Percentiles rank a stretch among this genome's conserved stretches.
Evolutionary conservation across 2,329 filamentous ascomycete genomes (phyloP).

Genomic region (Cercospora zeina): DNA sequence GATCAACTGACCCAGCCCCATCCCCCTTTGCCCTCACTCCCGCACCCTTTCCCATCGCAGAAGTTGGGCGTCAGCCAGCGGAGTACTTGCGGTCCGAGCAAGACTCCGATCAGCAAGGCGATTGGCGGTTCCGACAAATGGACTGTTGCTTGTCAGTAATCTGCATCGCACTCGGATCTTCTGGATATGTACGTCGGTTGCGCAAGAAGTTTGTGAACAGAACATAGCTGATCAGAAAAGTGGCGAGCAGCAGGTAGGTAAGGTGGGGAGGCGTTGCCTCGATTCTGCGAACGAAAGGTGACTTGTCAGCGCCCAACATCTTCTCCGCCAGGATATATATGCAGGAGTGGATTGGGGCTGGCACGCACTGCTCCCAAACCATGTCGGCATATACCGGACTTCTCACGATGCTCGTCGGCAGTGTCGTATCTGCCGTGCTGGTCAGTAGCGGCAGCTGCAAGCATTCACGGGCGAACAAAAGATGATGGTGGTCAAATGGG

Average conservation of each 20-base stretch:
- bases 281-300: slow-evolving; percentile 32
- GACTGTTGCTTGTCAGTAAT: slow-evolving; percentile 29
- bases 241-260: slow-evolving; percentile 48
- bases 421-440: neutral
- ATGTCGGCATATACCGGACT: neutral
- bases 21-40: slow-evolving; percentile 29
- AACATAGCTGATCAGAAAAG: slow-evolving; percentile 50
- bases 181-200: slow-evolving; percentile 39
- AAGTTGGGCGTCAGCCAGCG: slow-evolving; percentile 45
- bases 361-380: slow-evolving; percentile 9
- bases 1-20: slow-evolving; percentile 44
- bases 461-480: neutral
- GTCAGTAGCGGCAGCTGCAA: neutral
- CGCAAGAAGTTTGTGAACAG: slow-evolving; percentile 51
- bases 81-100: slow-evolving; percentile 47
- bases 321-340: neutral
- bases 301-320: slow-evolving; percentile 1
- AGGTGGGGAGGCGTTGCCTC: slow-evolving; percentile 51
- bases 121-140: slow-evolving; percentile 53
- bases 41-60: slow-evolving; percentile 36
- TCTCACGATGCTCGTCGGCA: neutral
- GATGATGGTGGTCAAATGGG: neutral
- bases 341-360: neutral
- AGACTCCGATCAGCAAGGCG: slow-evolving; percentile 49
- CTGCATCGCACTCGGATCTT: neutral